Conservation (phyloP, 2,329 filamentous ascomycete genomes). For the Didymella glomerata region DNA sequence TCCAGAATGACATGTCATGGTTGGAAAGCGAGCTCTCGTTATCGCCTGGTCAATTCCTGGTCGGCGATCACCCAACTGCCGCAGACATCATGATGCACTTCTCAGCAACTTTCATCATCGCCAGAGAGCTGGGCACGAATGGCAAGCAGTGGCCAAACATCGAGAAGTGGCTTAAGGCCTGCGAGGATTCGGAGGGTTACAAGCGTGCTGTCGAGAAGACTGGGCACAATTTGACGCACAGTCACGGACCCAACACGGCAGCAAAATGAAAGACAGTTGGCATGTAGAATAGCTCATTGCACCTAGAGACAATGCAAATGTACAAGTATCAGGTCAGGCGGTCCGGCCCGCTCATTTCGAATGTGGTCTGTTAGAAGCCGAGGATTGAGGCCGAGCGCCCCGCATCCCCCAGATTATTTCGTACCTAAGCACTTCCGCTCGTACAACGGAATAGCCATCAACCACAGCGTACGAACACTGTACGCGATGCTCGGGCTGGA, state of each 20-base stretch:
- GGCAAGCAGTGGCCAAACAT: slow-evolving; percentile 39
- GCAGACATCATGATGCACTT: slow-evolving; percentile 60
- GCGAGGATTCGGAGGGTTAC: slow-evolving; percentile 48
- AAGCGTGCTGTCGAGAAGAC: slow-evolving; percentile 54
- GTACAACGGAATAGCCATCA: slow-evolving; percentile 13
- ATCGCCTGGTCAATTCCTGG: slow-evolving; percentile 52
- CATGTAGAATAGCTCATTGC: not conserved
- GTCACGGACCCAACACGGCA: slow-evolving; percentile 6
- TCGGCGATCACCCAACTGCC: slow-evolving; percentile 53
- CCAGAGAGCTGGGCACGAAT: slow-evolving; percentile 48
- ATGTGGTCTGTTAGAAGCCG: slow-evolving; percentile 4
- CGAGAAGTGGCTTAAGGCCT: slow-evolving; percentile 50
- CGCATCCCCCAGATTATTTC: slow-evolving; percentile 10
- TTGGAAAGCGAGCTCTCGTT: slow-evolving; percentile 54
- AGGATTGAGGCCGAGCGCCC: slow-evolving; percentile 11
- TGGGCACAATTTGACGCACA: slow-evolving; percentile 35
- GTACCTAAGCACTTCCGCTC: slow-evolving; percentile 7
- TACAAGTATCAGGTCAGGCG: not conserved
- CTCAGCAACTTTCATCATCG: slow-evolving; percentile 52
- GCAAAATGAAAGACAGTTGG: not conserved
- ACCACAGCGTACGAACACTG: slow-evolving; percentile 4
- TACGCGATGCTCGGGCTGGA: slow-evolving; percentile 5
- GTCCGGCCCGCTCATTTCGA: not conserved
- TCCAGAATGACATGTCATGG: slow-evolving; percentile 57
- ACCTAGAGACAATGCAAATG: not conserved